Percentiles rank a stretch among this genome's conserved stretches.
Conservation (phyloP, 768 basidiomycete species). For the Symmetrospora coprosmae region DNA sequence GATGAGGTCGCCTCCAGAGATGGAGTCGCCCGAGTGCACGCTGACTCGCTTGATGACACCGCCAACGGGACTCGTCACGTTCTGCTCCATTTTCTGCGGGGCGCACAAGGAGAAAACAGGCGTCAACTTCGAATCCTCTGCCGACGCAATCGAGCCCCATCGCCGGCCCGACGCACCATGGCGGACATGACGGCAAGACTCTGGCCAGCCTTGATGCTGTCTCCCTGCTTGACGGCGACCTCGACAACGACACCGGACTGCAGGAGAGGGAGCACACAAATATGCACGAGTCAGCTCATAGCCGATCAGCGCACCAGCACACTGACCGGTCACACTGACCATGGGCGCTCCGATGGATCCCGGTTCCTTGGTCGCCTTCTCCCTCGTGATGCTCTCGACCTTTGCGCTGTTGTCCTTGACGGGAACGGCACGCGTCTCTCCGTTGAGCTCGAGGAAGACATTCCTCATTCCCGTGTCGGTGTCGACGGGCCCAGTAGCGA, state of each 20-base stretch:
- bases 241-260: conserved; percentile 77
- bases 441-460: conserved; percentile 73
- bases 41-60: conserved; percentile 89
- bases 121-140: conserved; percentile 36
- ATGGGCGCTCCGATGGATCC: conserved; percentile 73
- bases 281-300: neutral
- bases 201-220: conserved; percentile 96
- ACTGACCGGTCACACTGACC: neutral
- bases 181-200: conserved; percentile 88
- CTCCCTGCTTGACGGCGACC: conserved; percentile 91
- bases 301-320: neutral
- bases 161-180: conserved; percentile 65
- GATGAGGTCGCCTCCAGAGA: conserved; percentile 27
- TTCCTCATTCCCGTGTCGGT: conserved; percentile 83
- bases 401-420: conserved; percentile 97
- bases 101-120: conserved; percentile 86
- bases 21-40: conserved; percentile 79
- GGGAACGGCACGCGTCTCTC: conserved; percentile 76
- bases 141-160: neutral
- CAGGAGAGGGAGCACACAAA: no score
- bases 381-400: conserved; percentile 81
- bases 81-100: conserved; percentile 98
- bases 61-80: conserved; percentile 88
- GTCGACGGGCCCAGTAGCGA: conserved; percentile 87
- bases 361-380: conserved; percentile 79